A percentile compares a stretch with the other conserved stretches of the same genome.
Conservation (phyloP, 768 basidiomycete genomes). For the Suillus weaverae region DNA sequence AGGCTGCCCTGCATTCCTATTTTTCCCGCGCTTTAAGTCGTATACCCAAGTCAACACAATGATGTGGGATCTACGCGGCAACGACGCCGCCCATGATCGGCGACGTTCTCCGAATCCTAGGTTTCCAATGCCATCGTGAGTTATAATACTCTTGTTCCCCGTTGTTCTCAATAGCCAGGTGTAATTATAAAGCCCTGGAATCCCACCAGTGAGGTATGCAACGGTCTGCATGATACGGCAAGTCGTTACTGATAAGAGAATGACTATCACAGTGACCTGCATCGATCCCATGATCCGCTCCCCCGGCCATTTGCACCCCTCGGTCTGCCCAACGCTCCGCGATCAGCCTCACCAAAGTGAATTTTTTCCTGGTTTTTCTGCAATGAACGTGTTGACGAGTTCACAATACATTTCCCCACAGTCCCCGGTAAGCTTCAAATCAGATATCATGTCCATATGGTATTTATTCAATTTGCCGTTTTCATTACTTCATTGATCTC, state of each 20-base stretch:
- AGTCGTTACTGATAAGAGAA: background rate
- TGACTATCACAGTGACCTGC: constrained; percentile 7
- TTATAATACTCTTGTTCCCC: background rate
- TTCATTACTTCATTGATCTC: background rate
- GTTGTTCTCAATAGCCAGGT: constrained; percentile 4
- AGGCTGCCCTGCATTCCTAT: constrained; percentile 30
- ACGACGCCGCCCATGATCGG: constrained; percentile 15
- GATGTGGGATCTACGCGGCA: constrained; percentile 30
- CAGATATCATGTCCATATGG: constrained; percentile 5
- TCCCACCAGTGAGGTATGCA: constrained; percentile 18
- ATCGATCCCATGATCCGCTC: constrained; percentile 18
- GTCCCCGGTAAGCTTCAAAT: constrained; percentile 27
- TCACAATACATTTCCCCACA: constrained; percentile 6
- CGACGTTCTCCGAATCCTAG: constrained; percentile 13
- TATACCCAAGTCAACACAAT: constrained; percentile 33
- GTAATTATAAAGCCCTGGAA: constrained; percentile 11
- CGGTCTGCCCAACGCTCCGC: constrained; percentile 16
- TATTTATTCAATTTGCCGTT: constrained; percentile 13
- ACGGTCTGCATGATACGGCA: background rate
- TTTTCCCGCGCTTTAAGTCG: constrained; percentile 34
- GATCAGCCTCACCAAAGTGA: constrained; percentile 24
- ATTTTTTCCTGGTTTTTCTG: constrained; percentile 1
- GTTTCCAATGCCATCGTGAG: constrained; percentile 22
- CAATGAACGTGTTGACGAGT: constrained; percentile 10
- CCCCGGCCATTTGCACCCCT: constrained; percentile 20